Percentiles rank a stretch among this genome's conserved stretches.
Evolutionary conservation across 73 alveolate species (phyloP).

Genomic region (Paramecium sonneborni): DNA sequence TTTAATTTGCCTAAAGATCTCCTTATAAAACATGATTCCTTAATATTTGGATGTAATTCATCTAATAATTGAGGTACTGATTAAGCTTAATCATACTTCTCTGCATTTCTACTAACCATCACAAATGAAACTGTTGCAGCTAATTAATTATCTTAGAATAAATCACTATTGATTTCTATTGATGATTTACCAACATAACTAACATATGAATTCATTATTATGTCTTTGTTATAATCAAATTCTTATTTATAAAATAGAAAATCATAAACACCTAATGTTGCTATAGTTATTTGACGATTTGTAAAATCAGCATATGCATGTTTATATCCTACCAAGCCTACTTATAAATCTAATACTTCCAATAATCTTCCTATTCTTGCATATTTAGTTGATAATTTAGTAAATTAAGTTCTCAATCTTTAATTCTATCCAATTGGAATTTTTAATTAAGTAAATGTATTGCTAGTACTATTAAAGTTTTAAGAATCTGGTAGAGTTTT

Average conservation of each 20-base stretch:
- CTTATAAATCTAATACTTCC: constrained; percentile 10
- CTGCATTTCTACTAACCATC: constrained; percentile 47
- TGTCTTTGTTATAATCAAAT: not conserved
- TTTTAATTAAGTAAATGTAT: not conserved
- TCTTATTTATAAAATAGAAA: not conserved
- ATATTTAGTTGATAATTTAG: constrained; percentile 23
- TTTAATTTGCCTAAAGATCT: not conserved
- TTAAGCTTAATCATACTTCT: not conserved
- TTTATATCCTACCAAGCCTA: constrained; percentile 22
- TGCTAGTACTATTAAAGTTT: not conserved
- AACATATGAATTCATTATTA: constrained; percentile 13
- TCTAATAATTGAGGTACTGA: constrained; percentile 27
- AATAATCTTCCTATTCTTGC: constrained; percentile 47
- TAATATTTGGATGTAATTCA: not conserved
- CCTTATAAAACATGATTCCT: not conserved
- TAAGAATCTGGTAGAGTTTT: not conserved
- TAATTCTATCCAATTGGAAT: constrained; percentile 2
- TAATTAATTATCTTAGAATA: constrained; percentile 16
- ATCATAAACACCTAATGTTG: constrained; percentile 51
- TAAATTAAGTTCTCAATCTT: constrained; percentile 5
- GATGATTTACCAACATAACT: constrained; percentile 51
- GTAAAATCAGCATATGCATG: constrained; percentile 22
- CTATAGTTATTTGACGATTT: constrained; percentile 17
- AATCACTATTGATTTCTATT: constrained; percentile 32
- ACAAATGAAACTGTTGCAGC: constrained; percentile 43